A percentile compares a stretch with the other conserved stretches of the same genome.
These are phyloP conservation scores for Fraxinus latifolia DNA, from an alignment of 305 asterid genomes.

Conservation along the genomic window DNA sequence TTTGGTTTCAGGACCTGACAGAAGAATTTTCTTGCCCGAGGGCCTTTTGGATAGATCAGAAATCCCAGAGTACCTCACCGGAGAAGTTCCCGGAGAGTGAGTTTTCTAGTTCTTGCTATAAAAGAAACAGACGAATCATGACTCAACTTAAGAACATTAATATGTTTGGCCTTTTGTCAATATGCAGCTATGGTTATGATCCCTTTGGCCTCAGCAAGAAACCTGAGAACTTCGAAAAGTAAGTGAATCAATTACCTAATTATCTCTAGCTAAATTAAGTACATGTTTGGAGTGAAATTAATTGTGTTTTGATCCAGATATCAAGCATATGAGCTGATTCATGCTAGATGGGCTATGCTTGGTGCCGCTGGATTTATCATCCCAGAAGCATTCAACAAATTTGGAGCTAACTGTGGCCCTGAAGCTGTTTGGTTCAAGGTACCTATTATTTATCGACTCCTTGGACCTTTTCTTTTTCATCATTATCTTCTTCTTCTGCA, in stretches of 20 bases:
- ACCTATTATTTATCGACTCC: background rate
- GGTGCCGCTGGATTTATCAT: slow-evolving; percentile 93
- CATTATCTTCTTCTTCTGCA: background rate
- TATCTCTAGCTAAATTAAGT: background rate
- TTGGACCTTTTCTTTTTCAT: background rate
- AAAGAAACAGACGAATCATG: background rate
- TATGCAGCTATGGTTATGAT: slow-evolving; percentile 93
- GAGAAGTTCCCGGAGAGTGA: slow-evolving; percentile 98
- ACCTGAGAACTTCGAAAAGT: slow-evolving; percentile 87
- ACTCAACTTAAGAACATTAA: background rate
- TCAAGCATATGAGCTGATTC: slow-evolving; percentile 86
- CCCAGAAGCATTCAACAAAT: slow-evolving; percentile 97
- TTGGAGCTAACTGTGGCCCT: slow-evolving; percentile 90
- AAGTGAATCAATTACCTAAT: slow-evolving; percentile 20
- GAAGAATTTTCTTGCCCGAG: slow-evolving; percentile 92
- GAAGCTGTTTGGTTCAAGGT: slow-evolving; percentile 99
- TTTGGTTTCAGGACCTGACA: slow-evolving; percentile 75
- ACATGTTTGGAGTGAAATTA: background rate
- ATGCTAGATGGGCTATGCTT: slow-evolving; percentile 97
- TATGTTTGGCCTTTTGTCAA: background rate
- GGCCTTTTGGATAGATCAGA: slow-evolving; percentile 95
- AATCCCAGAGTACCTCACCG: slow-evolving; percentile 88
- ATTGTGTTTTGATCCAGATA: slow-evolving; percentile 40
- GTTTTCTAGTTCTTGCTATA: slow-evolving; percentile 17
- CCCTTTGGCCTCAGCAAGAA: slow-evolving; percentile 96